A percentile compares a stretch with the other conserved stretches of the same genome.
Evolutionary conservation across 768 basidiomycete species (phyloP).

Genomic region (Clitopilus hobsonii): DNA sequence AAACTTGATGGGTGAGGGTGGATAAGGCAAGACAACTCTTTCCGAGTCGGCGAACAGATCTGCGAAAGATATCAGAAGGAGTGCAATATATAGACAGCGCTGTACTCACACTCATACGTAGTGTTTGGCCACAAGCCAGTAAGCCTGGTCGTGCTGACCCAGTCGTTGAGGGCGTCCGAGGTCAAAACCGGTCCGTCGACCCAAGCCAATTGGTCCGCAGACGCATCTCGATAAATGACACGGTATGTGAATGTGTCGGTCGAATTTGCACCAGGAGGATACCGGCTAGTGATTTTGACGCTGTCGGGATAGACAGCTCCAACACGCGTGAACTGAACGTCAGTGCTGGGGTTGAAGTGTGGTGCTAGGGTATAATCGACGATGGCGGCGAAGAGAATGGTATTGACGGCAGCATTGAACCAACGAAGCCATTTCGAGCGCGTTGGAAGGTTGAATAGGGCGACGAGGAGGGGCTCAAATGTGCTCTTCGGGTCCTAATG

Average conservation of each 20-base stretch:
- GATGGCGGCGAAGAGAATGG: constrained; percentile 24
- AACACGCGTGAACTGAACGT: constrained; percentile 61
- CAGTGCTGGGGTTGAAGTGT: constrained; percentile 45
- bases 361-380: constrained; percentile 54
- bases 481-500: not conserved
- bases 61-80: constrained; percentile 12
- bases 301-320: constrained; percentile 65
- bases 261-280: constrained; percentile 36
- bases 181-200: constrained; percentile 47
- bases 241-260: constrained; percentile 25
- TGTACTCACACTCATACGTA: constrained; percentile 59
- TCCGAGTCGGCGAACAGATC: constrained; percentile 41
- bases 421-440: constrained; percentile 22
- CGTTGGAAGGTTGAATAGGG: constrained; percentile 31
- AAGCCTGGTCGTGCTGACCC: constrained; percentile 52
- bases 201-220: constrained; percentile 35
- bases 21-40: constrained; percentile 44
- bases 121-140: constrained; percentile 65
- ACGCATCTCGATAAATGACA: constrained; percentile 42
- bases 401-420: constrained; percentile 27
- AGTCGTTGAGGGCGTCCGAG: constrained; percentile 45
- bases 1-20: constrained; percentile 50
- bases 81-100: constrained; percentile 1
- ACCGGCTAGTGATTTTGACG: constrained; percentile 60
- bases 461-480: constrained; percentile 1